phyloP scores from a whole-genome alignment of 371 early-diverging fungal species.

The Nematocida displodere region DNA sequence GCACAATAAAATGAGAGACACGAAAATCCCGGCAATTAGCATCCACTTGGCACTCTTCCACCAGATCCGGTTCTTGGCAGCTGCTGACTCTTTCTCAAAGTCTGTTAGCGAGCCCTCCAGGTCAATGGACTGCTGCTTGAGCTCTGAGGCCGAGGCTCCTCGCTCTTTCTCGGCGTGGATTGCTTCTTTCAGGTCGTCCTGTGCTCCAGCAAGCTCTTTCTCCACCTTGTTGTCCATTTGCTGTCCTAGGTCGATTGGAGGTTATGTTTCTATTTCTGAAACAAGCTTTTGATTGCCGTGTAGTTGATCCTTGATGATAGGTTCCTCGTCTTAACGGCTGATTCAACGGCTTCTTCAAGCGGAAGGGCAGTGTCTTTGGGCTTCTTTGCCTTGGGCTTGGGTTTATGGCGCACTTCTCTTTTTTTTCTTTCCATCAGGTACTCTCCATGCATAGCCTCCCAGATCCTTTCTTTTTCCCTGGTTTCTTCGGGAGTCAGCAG shows the following conservation, averaged over 20 bases:
- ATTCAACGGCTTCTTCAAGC: conserved; percentile 61
- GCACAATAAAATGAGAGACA: conserved; percentile 43
- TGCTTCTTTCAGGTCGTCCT: conserved; percentile 59
- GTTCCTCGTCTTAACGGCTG: conserved; percentile 55
- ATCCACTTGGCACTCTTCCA: conserved; percentile 59
- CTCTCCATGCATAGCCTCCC: conserved; percentile 65
- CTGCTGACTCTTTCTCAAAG: conserved; percentile 47
- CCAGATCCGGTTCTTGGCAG: conserved; percentile 56
- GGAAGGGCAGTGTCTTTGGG: conserved; percentile 53
- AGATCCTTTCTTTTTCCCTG: conserved; percentile 56
- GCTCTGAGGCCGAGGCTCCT: conserved; percentile 44
- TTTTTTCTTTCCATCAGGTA: conserved; percentile 58
- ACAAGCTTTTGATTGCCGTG: conserved; percentile 60
- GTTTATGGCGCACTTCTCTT: conserved; percentile 29
- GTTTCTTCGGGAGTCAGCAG: conserved; percentile 59
- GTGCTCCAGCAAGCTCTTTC: conserved; percentile 57
- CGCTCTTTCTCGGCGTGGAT: conserved; percentile 60
- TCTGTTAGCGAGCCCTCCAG: conserved; percentile 51
- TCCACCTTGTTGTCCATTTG: conserved; percentile 60
- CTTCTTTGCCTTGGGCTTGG: conserved; percentile 33
- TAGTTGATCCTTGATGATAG: conserved; percentile 64
- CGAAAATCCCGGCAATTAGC: conserved; percentile 26
- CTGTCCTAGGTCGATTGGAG: not conserved
- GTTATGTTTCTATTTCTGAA: conserved; percentile 44
- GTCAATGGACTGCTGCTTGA: conserved; percentile 47